Evolutionary conservation across 805 yeast species (phyloP).

Genomic region (Candida pseudoglaebosa): DNA sequence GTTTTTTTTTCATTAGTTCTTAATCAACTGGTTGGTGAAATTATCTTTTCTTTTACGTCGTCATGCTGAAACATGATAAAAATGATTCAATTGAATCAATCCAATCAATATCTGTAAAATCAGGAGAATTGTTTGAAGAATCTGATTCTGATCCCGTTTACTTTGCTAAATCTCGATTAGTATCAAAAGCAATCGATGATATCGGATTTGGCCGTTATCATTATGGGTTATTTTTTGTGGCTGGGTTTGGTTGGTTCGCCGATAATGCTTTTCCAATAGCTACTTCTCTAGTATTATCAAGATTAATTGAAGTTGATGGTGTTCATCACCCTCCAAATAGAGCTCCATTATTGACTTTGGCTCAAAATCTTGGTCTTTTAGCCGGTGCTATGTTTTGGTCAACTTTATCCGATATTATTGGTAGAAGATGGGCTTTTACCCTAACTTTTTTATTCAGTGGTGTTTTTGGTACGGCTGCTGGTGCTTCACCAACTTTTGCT

Average conservation of each 20-base stretch:
- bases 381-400: conserved; percentile 31
- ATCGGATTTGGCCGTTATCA: conserved; percentile 46
- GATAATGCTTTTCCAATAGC: conserved; percentile 41
- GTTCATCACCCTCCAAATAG: conserved; percentile 29
- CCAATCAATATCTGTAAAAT: conserved; percentile 1
- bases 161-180: conserved; percentile 18
- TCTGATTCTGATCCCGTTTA: conserved; percentile 13
- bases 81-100: background rate
- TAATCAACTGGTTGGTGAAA: no score
- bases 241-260: conserved; percentile 57
- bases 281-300: conserved; percentile 27
- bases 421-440: conserved; percentile 28
- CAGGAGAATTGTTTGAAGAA: conserved; percentile 7
- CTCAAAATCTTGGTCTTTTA: conserved; percentile 38
- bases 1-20: no score
- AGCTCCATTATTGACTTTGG: conserved; percentile 38
- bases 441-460: conserved; percentile 25
- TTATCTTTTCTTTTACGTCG: no score
- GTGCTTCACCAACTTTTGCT: conserved; percentile 27
- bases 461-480: conserved; percentile 24
- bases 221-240: conserved; percentile 46
- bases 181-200: conserved; percentile 28
- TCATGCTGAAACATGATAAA: no score
- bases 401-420: conserved; percentile 25
- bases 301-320: conserved; percentile 30